phyloP scores from a whole-genome alignment of 78 protist genomes.

The Dictyostelium intermedium region DNA sequence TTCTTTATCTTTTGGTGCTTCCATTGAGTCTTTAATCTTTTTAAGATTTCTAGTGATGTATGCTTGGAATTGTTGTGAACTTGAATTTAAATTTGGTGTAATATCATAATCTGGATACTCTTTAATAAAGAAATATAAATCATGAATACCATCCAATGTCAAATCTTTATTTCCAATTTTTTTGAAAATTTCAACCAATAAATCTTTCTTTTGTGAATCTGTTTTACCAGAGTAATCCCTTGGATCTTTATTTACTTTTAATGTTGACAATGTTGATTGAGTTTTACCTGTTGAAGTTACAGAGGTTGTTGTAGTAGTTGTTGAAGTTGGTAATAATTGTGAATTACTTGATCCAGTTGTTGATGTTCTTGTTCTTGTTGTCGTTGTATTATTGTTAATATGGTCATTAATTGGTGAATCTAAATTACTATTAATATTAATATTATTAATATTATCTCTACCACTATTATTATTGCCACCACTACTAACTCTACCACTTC shows the following conservation, averaged over 20 bases:
- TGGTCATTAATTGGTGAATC: not conserved
- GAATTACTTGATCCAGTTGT: not conserved
- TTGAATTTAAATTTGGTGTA: slow-evolving; percentile 12
- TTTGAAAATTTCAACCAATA: slow-evolving; percentile 19
- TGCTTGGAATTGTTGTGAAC: slow-evolving; percentile 37
- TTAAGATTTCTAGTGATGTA: slow-evolving; percentile 34
- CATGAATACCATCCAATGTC: slow-evolving; percentile 55
- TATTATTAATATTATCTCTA: not conserved
- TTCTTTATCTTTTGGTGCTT: not conserved
- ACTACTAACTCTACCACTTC: not conserved
- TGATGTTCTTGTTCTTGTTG: not conserved
- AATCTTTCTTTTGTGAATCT: slow-evolving; percentile 16
- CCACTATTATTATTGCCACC: not conserved
- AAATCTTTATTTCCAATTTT: slow-evolving; percentile 46
- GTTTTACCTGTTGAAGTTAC: not conserved
- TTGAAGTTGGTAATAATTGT: not conserved
- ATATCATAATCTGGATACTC: slow-evolving; percentile 63
- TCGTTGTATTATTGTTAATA: not conserved
- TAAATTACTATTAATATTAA: not conserved
- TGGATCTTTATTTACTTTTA: slow-evolving; percentile 44
- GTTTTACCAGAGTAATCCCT: slow-evolving; percentile 15
- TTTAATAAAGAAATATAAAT: slow-evolving; percentile 44
- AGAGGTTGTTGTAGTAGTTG: not conserved
- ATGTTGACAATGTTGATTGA: not conserved
- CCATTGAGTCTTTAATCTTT: slow-evolving; percentile 11